Evolutionary conservation across 1,284 basidiomycete species (phyloP), one percentile per base, ranked within the genome.

Genomic region (Ustilago curta): DNA sequence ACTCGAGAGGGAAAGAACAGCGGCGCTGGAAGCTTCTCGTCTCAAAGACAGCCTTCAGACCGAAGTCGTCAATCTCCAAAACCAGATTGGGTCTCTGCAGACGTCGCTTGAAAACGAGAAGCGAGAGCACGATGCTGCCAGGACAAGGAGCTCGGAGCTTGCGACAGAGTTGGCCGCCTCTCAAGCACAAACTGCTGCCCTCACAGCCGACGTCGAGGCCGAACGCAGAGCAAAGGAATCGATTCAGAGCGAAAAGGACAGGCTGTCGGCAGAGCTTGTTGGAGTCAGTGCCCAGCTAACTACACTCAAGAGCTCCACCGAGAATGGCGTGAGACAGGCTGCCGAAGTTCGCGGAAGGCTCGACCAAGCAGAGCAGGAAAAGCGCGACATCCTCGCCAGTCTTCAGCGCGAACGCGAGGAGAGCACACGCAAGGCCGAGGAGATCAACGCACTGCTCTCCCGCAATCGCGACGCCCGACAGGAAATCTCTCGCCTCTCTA

Each of bases 351-450:
- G 69, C 23, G 76, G 67, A 2, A 49, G 70, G 51, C 62, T 80
- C 43, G 73, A 80, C 11, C 65, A 74, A 43, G 67, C 76, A 29
- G 79, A 83, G 61, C 70, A 80, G 42, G 82, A 83, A 69, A 83
- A 83, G 71, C 76, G 79, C 49, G 76, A 78, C 61, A 61, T 83
- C 35, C 74, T 83, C n/a, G 76, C 70, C 19, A 76, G 74, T 40
- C 76, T 83, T 27, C 80, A 83, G 47, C 69, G 79, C 29, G 82
- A 83, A 61, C 71, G 76, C 16, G 76, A 78, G 25, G 81, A 83
- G 27, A 75, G 61, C 55, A 77, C 74, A 5, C 68, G 76, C 43
- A 80, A 77, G 52, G 64, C 72, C 58, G 69, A 80, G 16, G 82
- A 83, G 62, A 76, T 83, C 31, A 73, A 75, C 12, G 32, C 61